Conservation (phyloP, 306 rosid species). For the Purshia tridentata region DNA sequence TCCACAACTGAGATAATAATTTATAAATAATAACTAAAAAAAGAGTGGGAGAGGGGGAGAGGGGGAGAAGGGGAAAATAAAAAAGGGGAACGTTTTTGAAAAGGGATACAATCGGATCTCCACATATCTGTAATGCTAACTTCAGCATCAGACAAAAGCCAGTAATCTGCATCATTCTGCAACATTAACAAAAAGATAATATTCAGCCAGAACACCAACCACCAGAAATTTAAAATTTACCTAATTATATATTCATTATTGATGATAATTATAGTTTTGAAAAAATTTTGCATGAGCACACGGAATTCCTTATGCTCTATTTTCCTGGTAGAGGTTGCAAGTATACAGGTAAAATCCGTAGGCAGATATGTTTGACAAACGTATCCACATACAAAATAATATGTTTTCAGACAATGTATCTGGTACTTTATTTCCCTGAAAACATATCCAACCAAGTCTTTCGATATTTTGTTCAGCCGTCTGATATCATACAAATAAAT, state of each 20-base stretch:
- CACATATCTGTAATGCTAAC: constrained; percentile 98
- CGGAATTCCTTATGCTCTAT: neutral
- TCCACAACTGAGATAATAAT: neutral
- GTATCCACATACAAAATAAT: too few relatives aligned
- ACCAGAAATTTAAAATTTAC: neutral
- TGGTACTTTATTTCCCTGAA: too few relatives aligned
- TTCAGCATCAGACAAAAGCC: constrained; percentile 96
- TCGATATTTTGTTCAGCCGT: too few relatives aligned
- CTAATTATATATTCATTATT: neutral
- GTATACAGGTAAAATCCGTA: neutral
- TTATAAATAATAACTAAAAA: neutral
- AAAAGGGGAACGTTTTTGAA: constrained; percentile 21
- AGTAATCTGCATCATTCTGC: constrained; percentile 96
- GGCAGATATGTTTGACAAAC: neutral
- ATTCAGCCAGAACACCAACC: neutral
- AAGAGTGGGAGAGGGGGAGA: neutral
- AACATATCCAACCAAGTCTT: too few relatives aligned
- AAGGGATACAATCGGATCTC: constrained; percentile 89
- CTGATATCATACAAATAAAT: too few relatives aligned
- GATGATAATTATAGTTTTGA: neutral
- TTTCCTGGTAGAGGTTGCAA: neutral
- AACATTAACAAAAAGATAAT: constrained; percentile 17
- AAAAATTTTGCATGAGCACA: neutral
- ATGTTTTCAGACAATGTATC: too few relatives aligned
- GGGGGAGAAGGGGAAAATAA: neutral